These are phyloP conservation scores for Aeschynomene evenia DNA, from an alignment of 306 rosid species.

Conservation along the genomic window DNA sequence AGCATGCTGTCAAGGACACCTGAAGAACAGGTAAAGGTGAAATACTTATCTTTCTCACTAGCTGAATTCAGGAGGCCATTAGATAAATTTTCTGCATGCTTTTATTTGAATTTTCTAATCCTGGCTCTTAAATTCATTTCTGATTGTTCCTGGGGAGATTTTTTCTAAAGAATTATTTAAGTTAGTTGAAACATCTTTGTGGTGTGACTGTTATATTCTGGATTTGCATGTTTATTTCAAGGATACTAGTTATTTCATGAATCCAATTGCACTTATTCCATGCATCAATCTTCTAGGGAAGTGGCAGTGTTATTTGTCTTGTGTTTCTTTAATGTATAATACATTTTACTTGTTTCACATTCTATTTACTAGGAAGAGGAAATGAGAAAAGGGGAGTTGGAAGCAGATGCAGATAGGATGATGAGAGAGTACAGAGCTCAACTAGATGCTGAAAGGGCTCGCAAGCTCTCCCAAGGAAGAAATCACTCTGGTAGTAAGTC, in stretches of 20 bases:
- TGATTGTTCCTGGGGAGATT: neutral
- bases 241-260: slow-evolving; percentile 14
- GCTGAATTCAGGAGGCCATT: neutral
- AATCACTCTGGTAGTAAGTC: slow-evolving; percentile 75
- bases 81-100: neutral
- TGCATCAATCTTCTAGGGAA: slow-evolving; percentile 19
- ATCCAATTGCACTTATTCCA: neutral
- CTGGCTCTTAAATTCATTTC: neutral
- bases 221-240: slow-evolving; percentile 19
- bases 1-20: neutral
- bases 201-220: neutral
- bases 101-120: neutral
- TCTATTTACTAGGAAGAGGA: slow-evolving; percentile 79
- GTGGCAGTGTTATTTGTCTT: neutral
- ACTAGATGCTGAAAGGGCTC: slow-evolving; percentile 92
- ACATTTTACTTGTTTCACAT: slow-evolving; percentile 10
- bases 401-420: slow-evolving; percentile 89
- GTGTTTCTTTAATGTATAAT: slow-evolving; percentile 8
- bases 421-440: slow-evolving; percentile 99
- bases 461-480: slow-evolving; percentile 87
- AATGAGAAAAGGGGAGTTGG: slow-evolving; percentile 84
- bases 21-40: neutral
- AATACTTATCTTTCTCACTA: neutral
- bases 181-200: slow-evolving; percentile 4
- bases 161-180: neutral